Percentiles rank a stretch among this genome's conserved stretches.
Conservation (phyloP, 768 basidiomycete genomes). For the Hygrocybe coccinea region DNA sequence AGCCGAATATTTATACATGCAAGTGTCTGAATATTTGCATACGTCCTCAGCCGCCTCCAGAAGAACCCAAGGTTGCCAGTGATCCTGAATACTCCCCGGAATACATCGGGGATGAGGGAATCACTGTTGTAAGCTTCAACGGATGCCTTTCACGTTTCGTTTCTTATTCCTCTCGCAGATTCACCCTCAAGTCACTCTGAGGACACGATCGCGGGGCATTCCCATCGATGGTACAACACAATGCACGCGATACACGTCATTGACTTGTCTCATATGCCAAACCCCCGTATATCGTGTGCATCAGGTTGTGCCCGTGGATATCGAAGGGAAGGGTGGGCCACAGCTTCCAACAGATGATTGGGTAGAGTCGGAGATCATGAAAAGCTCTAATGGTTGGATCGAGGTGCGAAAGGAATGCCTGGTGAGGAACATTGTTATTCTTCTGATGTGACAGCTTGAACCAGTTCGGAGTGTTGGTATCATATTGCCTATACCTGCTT, state of each 20-base stretch:
- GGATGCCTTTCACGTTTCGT: not conserved
- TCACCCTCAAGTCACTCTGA: slow-evolving; percentile 66
- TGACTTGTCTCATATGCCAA: slow-evolving; percentile 69
- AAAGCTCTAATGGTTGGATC: slow-evolving; percentile 67
- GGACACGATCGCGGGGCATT: slow-evolving; percentile 48
- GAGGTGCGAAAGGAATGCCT: slow-evolving; percentile 61
- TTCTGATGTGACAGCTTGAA: not conserved
- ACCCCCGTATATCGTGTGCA: slow-evolving; percentile 63
- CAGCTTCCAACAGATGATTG: slow-evolving; percentile 70
- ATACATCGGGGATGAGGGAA: slow-evolving; percentile 63
- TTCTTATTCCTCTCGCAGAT: slow-evolving; percentile 36
- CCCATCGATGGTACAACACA: slow-evolving; percentile 42
- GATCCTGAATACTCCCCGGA: slow-evolving; percentile 47
- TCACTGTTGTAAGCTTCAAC: slow-evolving; percentile 54
- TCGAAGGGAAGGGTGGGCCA: slow-evolving; percentile 58
- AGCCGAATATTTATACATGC: slow-evolving; percentile 44
- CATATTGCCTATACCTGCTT: not conserved
- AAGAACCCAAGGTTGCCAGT: slow-evolving; percentile 29
- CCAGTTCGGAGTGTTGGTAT: not conserved
- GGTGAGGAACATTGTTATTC: slow-evolving; percentile 44
- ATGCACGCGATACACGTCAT: slow-evolving; percentile 54
- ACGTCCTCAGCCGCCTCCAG: slow-evolving; percentile 30
- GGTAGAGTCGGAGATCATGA: slow-evolving; percentile 69
- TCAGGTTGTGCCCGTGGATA: slow-evolving; percentile 52
- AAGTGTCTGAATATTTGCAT: slow-evolving; percentile 70